Conservation (phyloP, 371 early-diverging fungal genomes). For the Actinomortierella wolfii region DNA sequence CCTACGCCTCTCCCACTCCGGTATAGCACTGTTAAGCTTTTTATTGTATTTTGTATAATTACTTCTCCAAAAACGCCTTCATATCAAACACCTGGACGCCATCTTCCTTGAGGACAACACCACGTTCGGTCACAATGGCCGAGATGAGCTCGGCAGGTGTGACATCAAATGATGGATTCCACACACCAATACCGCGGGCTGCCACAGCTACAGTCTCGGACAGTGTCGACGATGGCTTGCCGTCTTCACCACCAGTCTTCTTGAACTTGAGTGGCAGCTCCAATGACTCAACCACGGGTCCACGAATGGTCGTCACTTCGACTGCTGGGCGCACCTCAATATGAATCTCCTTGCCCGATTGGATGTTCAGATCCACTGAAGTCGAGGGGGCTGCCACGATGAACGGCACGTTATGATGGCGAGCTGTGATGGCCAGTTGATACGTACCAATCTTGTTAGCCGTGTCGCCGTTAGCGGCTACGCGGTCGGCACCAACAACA, state of each 20-base stretch:
- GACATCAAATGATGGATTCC: conserved; percentile 98
- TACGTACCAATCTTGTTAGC: conserved; percentile 99
- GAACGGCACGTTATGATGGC: conserved; percentile 83
- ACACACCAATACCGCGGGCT: conserved; percentile 82
- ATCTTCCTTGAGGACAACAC: conserved; percentile 74
- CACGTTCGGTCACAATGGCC: conserved; percentile 93
- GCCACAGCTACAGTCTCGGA: conserved; percentile 76
- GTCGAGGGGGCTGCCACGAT: conserved; percentile 96
- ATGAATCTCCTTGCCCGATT: conserved; percentile 74
- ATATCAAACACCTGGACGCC: conserved; percentile 65
- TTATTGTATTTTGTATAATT: no score
- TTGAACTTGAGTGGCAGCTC: conserved; percentile 13
- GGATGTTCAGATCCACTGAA: conserved; percentile 80
- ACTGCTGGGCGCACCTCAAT: conserved; percentile 86
- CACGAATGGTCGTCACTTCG: conserved; percentile 80
- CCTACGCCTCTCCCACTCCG: no score
- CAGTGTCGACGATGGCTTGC: conserved; percentile 37
- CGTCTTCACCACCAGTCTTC: conserved; percentile 28
- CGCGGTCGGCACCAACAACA: conserved; percentile 96
- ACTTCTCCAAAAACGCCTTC: conserved; percentile 46
- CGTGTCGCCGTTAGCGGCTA: conserved; percentile 96
- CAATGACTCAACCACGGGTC: conserved; percentile 51
- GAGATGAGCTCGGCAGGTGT: conserved; percentile 88
- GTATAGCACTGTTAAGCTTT: no score
- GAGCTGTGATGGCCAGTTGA: conserved; percentile 91